phyloP scores from a whole-genome alignment of 2,329 filamentous ascomycete genomes.

The Conoideocrella luteorostrata region DNA sequence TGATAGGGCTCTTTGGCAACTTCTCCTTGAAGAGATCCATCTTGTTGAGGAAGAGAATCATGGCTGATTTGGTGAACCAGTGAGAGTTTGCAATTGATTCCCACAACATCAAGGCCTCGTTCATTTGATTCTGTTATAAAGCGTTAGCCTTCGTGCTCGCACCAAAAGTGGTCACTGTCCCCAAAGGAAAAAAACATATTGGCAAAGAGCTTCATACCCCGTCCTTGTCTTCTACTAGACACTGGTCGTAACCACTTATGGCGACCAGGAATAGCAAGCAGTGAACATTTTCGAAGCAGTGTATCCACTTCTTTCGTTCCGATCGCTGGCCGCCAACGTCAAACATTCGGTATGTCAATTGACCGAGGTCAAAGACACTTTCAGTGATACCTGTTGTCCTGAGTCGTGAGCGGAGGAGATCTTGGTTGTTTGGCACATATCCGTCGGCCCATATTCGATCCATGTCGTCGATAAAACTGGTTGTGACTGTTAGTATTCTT shows the following conservation, averaged over 20 bases:
- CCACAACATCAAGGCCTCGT: slow-evolving; percentile 81
- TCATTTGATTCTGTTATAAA: slow-evolving; percentile 71
- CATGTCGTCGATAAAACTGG: slow-evolving; percentile 75
- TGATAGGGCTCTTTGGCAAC: slow-evolving; percentile 62
- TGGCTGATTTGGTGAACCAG: slow-evolving; percentile 76
- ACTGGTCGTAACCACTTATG: slow-evolving; percentile 95
- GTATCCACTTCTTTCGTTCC: slow-evolving; percentile 98
- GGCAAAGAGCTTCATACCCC: slow-evolving; percentile 55
- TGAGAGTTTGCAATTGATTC: slow-evolving; percentile 81
- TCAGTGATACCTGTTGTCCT: slow-evolving; percentile 97
- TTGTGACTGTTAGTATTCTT: no score
- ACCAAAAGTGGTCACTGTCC: neutral
- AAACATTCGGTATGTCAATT: slow-evolving; percentile 95
- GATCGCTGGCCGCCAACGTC: slow-evolving; percentile 94
- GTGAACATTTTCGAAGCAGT: slow-evolving; percentile 94
- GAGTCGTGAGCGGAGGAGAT: slow-evolving; percentile 90
- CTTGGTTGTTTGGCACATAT: slow-evolving; percentile 88
- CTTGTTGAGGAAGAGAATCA: slow-evolving; percentile 83
- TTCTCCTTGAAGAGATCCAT: slow-evolving; percentile 81
- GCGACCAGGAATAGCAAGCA: slow-evolving; percentile 89
- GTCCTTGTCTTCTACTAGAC: slow-evolving; percentile 91
- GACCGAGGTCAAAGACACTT: slow-evolving; percentile 91
- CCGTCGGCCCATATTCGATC: slow-evolving; percentile 68
- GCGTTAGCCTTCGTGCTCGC: slow-evolving; percentile 12
- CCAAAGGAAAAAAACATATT: neutral